Conservation (phyloP, 148 eudicot species). For the Nyssa sinensis region DNA sequence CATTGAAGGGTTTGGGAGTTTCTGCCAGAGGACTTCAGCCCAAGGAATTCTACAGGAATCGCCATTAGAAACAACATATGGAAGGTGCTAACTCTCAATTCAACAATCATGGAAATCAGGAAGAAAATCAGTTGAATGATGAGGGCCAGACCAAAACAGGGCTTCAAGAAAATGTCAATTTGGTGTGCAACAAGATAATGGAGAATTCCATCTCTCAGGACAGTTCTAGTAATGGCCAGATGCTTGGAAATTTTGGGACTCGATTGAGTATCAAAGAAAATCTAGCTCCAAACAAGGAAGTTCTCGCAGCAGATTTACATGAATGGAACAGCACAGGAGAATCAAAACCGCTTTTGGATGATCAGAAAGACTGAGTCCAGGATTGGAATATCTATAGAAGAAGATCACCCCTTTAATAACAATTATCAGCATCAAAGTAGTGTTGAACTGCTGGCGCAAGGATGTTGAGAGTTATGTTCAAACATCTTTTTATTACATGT, state of each 20-base stretch:
- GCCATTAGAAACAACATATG: slow-evolving; percentile 23
- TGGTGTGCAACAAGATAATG: neutral
- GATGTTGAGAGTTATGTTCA: slow-evolving; percentile 15
- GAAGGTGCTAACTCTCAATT: slow-evolving; percentile 68
- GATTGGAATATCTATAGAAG: slow-evolving; percentile 23
- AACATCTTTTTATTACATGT: neutral
- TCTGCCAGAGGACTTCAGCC: slow-evolving; percentile 36
- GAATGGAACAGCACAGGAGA: slow-evolving; percentile 35
- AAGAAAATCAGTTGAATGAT: slow-evolving; percentile 29
- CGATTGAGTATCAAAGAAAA: slow-evolving; percentile 50
- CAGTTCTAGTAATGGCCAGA: neutral
- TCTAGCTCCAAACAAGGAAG: slow-evolving; percentile 37
- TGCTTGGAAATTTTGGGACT: neutral
- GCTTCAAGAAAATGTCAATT: neutral
- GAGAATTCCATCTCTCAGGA: slow-evolving; percentile 8
- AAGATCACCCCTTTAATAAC: slow-evolving; percentile 61
- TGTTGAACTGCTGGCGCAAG: slow-evolving; percentile 50
- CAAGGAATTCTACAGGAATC: slow-evolving; percentile 35
- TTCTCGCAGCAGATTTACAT: slow-evolving; percentile 18
- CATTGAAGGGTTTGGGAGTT: slow-evolving; percentile 93
- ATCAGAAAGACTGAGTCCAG: slow-evolving; percentile 13
- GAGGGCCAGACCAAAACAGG: slow-evolving; percentile 4
- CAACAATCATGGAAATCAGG: slow-evolving; percentile 52
- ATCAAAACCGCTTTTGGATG: slow-evolving; percentile 41
- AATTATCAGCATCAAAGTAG: slow-evolving; percentile 31